phyloP scores from a whole-genome alignment of 2,329 filamentous ascomycete species.

The Apiospora pterosperma region DNA sequence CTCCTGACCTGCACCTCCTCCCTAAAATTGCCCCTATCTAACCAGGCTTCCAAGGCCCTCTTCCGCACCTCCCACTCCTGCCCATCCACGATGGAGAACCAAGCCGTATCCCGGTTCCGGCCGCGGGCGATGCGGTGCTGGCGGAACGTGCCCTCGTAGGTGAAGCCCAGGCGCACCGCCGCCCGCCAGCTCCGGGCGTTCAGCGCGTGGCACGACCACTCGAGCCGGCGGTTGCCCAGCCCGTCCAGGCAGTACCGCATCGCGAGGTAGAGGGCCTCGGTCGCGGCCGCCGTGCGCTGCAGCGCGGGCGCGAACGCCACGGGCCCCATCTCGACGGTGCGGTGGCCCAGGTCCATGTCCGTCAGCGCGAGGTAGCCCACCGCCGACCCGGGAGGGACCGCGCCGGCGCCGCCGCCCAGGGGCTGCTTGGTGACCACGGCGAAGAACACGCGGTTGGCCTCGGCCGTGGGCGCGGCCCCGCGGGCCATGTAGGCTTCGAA shows the following conservation, averaged over 20 bases:
- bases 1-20: not conserved
- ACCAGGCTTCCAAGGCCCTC: not conserved
- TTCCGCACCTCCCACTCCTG: not conserved
- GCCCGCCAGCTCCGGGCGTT: constrained; percentile 3
- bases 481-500: not conserved
- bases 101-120: not conserved
- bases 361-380: not conserved
- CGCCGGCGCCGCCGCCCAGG: not conserved
- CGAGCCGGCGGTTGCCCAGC: not conserved
- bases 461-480: too few relatives aligned
- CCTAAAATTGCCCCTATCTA: not conserved
- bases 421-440: not conserved
- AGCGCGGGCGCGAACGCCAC: not conserved
- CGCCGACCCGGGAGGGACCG: not conserved
- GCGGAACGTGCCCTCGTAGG: constrained; percentile 2
- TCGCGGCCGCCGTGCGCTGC: constrained; percentile 3
- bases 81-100: not conserved
- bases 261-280: constrained; percentile 1
- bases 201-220: not conserved
- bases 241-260: constrained; percentile 3
- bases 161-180: constrained; percentile 1
- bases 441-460: not conserved
- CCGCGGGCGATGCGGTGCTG: constrained; percentile 1
- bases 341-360: not conserved
- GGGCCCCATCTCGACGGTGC: not conserved